phyloP scores from a whole-genome alignment of 371 early-diverging fungal genomes.

The Mycotypha africana region DNA sequence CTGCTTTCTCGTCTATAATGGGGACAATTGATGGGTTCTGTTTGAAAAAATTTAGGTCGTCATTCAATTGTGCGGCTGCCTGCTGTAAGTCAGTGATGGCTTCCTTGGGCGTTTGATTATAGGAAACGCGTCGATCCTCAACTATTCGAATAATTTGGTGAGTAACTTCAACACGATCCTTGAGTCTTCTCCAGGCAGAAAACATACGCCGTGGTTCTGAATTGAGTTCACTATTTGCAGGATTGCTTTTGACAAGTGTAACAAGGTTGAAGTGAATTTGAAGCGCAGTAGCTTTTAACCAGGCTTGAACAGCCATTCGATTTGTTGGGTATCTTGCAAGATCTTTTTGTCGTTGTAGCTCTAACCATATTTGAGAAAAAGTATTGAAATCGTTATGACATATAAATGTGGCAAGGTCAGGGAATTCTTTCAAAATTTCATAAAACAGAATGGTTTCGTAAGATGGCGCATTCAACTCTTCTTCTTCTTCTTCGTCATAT shows the following conservation, averaged over 20 bases:
- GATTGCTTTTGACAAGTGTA: neutral
- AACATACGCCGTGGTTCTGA: constrained; percentile 9
- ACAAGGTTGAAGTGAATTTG: constrained; percentile 12
- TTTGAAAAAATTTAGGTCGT: neutral
- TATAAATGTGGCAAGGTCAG: constrained; percentile 20
- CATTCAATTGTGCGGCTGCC: no score
- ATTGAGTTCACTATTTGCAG: neutral
- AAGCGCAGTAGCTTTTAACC: constrained; percentile 9
- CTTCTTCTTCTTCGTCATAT: neutral
- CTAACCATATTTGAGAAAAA: constrained; percentile 25
- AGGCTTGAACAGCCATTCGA: constrained; percentile 6
- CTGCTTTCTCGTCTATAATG: neutral
- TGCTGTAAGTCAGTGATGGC: constrained; percentile 6
- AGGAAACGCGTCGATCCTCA: constrained; percentile 13
- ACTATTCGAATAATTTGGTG: constrained; percentile 11
- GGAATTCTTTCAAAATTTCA: constrained; percentile 22
- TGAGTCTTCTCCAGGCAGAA: constrained; percentile 15
- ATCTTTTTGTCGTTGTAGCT: constrained; percentile 12
- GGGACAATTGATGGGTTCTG: neutral
- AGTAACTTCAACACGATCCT: constrained; percentile 14
- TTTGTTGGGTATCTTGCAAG: constrained; percentile 10
- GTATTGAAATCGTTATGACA: constrained; percentile 13
- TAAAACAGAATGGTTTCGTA: neutral
- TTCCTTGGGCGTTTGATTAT: constrained; percentile 6
- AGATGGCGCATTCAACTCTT: neutral